These are phyloP conservation scores for Yamadazyma pseudoaaseri DNA, from an alignment of 1,139 yeast genomes.

Conservation along the genomic window DNA sequence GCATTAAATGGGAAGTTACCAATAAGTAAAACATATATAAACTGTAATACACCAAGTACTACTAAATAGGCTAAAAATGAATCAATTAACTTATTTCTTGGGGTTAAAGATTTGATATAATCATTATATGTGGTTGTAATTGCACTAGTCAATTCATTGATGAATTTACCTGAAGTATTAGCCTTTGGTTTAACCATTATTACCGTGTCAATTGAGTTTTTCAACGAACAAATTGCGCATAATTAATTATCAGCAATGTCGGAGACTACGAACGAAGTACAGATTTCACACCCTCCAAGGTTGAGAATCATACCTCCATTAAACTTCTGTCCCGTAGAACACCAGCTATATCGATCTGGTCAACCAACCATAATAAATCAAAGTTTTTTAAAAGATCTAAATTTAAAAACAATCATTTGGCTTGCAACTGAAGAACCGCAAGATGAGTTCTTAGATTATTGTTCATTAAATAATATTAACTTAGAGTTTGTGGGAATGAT, in stretches of 20 bases:
- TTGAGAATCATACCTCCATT: slow-evolving; percentile 85
- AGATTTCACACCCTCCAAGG: slow-evolving; percentile 46
- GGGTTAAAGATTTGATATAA: slow-evolving; percentile 43
- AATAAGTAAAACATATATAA: slow-evolving; percentile 68
- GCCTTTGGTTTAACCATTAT: slow-evolving; percentile 6
- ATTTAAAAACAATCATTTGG: slow-evolving; percentile 85
- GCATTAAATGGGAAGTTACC: slow-evolving; percentile 98
- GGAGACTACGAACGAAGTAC: too few species aligned
- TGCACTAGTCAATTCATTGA: slow-evolving; percentile 11
- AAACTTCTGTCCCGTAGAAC: slow-evolving; percentile 93
- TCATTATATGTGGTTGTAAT: slow-evolving; percentile 45
- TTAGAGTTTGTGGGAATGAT: slow-evolving; percentile 68
- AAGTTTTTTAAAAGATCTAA: slow-evolving; percentile 72
- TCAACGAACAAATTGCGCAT: too few species aligned
- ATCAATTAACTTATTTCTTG: slow-evolving; percentile 68
- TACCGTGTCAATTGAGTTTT: not conserved
- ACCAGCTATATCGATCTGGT: slow-evolving; percentile 81
- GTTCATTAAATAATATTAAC: slow-evolving; percentile 66
- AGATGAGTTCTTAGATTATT: slow-evolving; percentile 80
- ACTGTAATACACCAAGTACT: slow-evolving; percentile 72
- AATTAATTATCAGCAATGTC: too few species aligned
- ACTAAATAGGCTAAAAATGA: slow-evolving; percentile 74
- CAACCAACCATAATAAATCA: slow-evolving; percentile 97
- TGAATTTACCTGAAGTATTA: slow-evolving; percentile 3
- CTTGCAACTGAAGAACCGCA: slow-evolving; percentile 93